These are phyloP conservation scores for Raffaelea albimanens DNA, from an alignment of 2,329 filamentous ascomycete species.

Conservation along the genomic window DNA sequence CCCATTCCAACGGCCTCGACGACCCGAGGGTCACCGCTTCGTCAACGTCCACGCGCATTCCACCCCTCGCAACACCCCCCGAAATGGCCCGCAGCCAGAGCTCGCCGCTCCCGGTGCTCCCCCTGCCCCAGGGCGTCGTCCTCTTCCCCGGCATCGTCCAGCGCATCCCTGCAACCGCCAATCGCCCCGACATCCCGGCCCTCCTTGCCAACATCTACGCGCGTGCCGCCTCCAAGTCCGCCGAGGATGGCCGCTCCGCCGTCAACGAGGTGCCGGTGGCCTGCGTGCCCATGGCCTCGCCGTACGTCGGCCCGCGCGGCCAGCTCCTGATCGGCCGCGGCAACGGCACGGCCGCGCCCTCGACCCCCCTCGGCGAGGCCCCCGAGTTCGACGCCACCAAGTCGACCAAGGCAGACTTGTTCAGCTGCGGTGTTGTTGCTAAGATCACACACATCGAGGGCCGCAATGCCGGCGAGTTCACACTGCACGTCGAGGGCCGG, in stretches of 20 bases:
- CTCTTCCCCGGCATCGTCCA: constrained; percentile 79
- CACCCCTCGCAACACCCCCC: neutral
- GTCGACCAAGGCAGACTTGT: constrained; percentile 64
- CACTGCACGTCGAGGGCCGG: constrained; percentile 77
- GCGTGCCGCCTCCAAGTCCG: constrained; percentile 50
- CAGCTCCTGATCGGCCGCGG: constrained; percentile 64
- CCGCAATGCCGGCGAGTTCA: constrained; percentile 64
- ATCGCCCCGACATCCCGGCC: constrained; percentile 79
- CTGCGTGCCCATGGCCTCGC: constrained; percentile 77
- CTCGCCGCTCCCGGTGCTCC: constrained; percentile 62
- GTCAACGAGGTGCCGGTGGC: constrained; percentile 67
- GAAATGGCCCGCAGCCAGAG: constrained; percentile 27
- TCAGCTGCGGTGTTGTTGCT: constrained; percentile 70
- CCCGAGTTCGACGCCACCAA: constrained; percentile 47
- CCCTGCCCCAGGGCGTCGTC: constrained; percentile 69
- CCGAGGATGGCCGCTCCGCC: constrained; percentile 54
- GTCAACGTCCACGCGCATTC: too few species aligned
- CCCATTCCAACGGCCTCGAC: too few species aligned
- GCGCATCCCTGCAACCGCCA: constrained; percentile 68
- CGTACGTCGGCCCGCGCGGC: constrained; percentile 63
- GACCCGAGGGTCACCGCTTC: too few species aligned
- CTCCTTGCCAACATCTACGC: constrained; percentile 80
- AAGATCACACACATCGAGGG: constrained; percentile 73
- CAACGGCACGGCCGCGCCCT: constrained; percentile 21
- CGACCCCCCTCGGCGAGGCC: constrained; percentile 36